Evolutionary conservation across 257 asterid species (phyloP).

Genomic region (Ajuga chamaepitys): DNA sequence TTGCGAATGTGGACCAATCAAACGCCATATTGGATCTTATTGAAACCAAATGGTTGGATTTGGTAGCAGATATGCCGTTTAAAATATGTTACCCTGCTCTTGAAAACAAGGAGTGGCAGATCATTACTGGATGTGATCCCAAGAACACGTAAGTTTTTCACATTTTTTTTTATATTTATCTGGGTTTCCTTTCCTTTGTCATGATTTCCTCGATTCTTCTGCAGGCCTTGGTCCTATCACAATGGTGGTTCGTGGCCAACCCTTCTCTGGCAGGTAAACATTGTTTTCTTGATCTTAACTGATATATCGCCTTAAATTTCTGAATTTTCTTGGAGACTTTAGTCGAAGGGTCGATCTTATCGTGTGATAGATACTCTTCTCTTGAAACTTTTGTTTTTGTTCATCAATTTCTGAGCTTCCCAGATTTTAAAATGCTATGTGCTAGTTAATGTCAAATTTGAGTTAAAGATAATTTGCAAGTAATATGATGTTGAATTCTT

Average conservation of each 20-base stretch:
- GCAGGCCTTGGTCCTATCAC: slow-evolving; percentile 85
- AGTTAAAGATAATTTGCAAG: too few relatives aligned
- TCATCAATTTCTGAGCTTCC: too few relatives aligned
- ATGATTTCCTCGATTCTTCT: slow-evolving; percentile 6
- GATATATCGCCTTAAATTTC: not conserved
- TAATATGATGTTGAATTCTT: too few relatives aligned
- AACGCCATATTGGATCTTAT: slow-evolving; percentile 63
- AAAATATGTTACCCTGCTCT: slow-evolving; percentile 79
- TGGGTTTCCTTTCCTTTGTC: not conserved
- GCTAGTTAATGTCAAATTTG: too few relatives aligned
- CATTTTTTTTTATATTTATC: not conserved
- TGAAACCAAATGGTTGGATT: slow-evolving; percentile 67
- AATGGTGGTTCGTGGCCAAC: slow-evolving; percentile 82
- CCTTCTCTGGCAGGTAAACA: slow-evolving; percentile 69
- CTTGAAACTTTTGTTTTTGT: too few relatives aligned
- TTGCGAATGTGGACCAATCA: slow-evolving; percentile 51
- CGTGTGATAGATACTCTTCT: too few relatives aligned
- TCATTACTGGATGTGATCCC: slow-evolving; percentile 70
- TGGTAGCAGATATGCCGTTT: slow-evolving; percentile 72
- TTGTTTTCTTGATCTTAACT: not conserved
- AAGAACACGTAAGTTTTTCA: slow-evolving; percentile 69
- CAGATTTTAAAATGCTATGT: too few relatives aligned
- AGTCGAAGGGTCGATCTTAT: too few relatives aligned
- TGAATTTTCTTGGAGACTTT: not conserved
- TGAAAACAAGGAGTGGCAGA: slow-evolving; percentile 74